phyloP scores from a whole-genome alignment of 2,329 filamentous ascomycete species.

The Claviceps purpurea region DNA sequence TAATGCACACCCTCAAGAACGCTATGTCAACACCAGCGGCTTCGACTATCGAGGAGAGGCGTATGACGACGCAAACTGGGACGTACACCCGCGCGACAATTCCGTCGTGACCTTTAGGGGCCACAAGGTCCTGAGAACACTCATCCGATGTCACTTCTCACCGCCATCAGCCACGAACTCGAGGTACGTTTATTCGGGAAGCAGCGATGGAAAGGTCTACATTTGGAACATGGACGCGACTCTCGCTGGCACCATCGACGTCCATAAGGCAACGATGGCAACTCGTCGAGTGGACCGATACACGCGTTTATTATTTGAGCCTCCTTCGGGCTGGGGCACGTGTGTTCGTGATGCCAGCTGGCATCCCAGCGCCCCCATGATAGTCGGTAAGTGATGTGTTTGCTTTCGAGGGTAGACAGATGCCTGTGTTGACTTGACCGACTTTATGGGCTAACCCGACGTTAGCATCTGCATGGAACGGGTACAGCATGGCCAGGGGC shows the following conservation, averaged over 20 bases:
- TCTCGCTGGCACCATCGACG: slow-evolving; percentile 63
- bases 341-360: slow-evolving; percentile 81
- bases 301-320: slow-evolving; percentile 43
- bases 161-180: slow-evolving; percentile 76
- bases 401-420: too few species aligned
- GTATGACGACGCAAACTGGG: slow-evolving; percentile 52
- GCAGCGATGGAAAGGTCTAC: slow-evolving; percentile 77
- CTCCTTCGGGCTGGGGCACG: slow-evolving; percentile 51
- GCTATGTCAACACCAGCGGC: slow-evolving; percentile 37
- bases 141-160: slow-evolving; percentile 92
- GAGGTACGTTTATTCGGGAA: slow-evolving; percentile 86
- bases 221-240: slow-evolving; percentile 93
- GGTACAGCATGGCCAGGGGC: slow-evolving; percentile 56
- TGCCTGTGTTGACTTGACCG: not conserved
- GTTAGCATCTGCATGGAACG: slow-evolving; percentile 70
- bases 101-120: slow-evolving; percentile 88
- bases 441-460: not conserved
- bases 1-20: slow-evolving; percentile 39
- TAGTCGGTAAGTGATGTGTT: slow-evolving; percentile 42
- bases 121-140: slow-evolving; percentile 74
- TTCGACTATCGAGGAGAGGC: slow-evolving; percentile 64
- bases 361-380: slow-evolving; percentile 73
- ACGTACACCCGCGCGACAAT: slow-evolving; percentile 62
- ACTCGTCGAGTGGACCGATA: slow-evolving; percentile 42
- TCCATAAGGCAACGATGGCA: slow-evolving; percentile 53